Base-by-base conservation (phyloP, 192 early-diverging fungal genomes). In the Backusella tuberculispora region DNA sequence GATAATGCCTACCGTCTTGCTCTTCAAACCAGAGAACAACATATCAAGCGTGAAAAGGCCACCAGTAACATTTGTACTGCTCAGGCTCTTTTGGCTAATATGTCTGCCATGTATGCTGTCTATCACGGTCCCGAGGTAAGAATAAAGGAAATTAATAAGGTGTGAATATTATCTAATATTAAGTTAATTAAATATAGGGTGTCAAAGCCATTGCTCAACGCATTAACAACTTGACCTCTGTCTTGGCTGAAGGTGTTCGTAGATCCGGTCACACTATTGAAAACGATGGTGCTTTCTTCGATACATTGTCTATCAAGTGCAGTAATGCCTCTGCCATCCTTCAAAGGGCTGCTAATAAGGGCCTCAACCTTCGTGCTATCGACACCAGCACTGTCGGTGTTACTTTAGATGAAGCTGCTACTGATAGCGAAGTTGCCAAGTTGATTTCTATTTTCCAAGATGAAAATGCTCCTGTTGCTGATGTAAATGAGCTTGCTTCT, bases 1-100 rank as follows among this genome's bases (percentile, higher is more conserved):
- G 93, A 93, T 75, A 83, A 81, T 38, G 97, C 97, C 15, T 98
- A 96, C 88, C 93, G 97, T 78, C 89, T 99, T 15, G 92, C 98
- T 15, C 90, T 99, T 71, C 97, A 98, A 85, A 97, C 96, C 7
- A 92, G 97, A 77, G 97, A 99, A 87, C 98, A 99, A 87, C 98
- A 99, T 84, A 99, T 99, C 85, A 92, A 96, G 43, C 89, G 98
- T 80, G 98, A 99, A 79, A 98, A 98, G 90, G 98, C 98, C 3
- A 98, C 98, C 66, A 92, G 90, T 80, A 99, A 99, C 88, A 99
- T 99, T 74, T 99, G 98, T 88, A 99, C 98, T 0, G 96, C 98
- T 24, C 98, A 99, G 84, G 98, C 97, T 41, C 89, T 99, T 68
- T 87, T 99, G 66, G 98, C 98, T 70, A 99, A 99, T 89, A 98